Evolutionary conservation across 345 rosid genomes (phyloP).

Genomic region (Melaleuca quinquenervia): DNA sequence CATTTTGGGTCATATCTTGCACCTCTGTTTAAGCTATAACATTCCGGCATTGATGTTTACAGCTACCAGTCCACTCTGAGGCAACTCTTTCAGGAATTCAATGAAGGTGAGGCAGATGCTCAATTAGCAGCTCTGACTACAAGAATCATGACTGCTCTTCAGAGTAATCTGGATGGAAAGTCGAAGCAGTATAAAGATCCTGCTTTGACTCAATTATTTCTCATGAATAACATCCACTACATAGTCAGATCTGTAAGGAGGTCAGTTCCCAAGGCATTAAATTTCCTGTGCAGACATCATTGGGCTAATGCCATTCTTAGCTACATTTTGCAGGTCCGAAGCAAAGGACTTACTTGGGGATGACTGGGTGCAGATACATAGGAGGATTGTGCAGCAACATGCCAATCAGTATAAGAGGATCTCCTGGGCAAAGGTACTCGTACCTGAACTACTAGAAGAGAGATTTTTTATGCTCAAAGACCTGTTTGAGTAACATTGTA

Average conservation of each 20-base stretch:
- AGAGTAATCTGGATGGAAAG: slow-evolving; percentile 82
- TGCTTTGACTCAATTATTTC: slow-evolving; percentile 81
- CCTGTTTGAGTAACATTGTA: not conserved
- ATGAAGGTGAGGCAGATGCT: slow-evolving; percentile 39
- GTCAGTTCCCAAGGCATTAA: slow-evolving; percentile 17
- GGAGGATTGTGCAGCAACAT: slow-evolving; percentile 92
- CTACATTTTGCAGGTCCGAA: slow-evolving; percentile 58
- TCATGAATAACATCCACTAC: slow-evolving; percentile 95
- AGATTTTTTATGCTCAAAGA: not conserved
- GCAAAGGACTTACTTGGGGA: slow-evolving; percentile 93
- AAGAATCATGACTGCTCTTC: slow-evolving; percentile 84
- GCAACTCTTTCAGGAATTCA: slow-evolving; percentile 81
- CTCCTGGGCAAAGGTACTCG: slow-evolving; percentile 87
- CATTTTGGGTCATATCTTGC: not conserved
- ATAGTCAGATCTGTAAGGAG: slow-evolving; percentile 95
- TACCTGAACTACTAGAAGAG: not conserved
- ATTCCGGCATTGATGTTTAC: slow-evolving; percentile 1
- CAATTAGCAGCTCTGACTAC: slow-evolving; percentile 65
- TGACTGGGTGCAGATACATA: slow-evolving; percentile 98
- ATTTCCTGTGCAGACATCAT: not conserved
- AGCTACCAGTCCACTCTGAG: slow-evolving; percentile 78
- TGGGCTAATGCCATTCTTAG: not conserved
- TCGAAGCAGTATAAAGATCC: slow-evolving; percentile 96
- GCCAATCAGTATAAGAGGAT: slow-evolving; percentile 97
- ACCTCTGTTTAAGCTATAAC: not conserved